phyloP scores from a whole-genome alignment of 2,329 filamentous ascomycete genomes.

The Penicillium sp. region DNA sequence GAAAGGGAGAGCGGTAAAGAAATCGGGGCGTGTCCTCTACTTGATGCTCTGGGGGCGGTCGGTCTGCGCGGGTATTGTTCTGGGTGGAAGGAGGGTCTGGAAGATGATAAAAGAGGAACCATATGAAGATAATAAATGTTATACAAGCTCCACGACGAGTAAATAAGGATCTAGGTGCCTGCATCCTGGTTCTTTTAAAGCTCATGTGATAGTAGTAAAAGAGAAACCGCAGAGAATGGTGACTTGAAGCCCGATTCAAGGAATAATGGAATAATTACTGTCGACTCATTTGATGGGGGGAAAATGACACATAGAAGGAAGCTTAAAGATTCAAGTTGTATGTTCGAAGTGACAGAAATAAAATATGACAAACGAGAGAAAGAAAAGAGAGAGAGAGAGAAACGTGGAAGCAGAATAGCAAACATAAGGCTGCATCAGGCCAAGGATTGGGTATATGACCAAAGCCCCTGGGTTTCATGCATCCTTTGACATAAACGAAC shows the following conservation, averaged over 20 bases:
- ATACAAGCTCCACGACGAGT: slow-evolving; percentile 34
- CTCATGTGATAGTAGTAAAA: not conserved
- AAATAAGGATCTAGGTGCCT: not conserved
- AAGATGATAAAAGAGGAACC: slow-evolving; percentile 4
- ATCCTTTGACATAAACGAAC: not conserved
- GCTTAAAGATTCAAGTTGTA: not conserved
- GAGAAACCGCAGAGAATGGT: not conserved
- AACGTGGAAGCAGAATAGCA: not conserved
- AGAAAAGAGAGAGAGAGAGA: not conserved
- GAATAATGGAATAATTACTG: not conserved
- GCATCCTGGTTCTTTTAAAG: not conserved
- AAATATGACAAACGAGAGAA: not conserved
- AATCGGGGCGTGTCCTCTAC: slow-evolving; percentile 5
- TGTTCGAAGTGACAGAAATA: not conserved
- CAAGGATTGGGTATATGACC: not conserved
- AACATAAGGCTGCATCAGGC: not conserved
- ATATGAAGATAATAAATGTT: not conserved
- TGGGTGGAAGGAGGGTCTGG: slow-evolving; percentile 1
- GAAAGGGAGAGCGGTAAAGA: not conserved
- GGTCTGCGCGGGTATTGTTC: slow-evolving; percentile 2
- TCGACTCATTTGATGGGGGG: not conserved
- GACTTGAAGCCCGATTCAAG: not conserved
- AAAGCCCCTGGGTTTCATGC: not conserved
- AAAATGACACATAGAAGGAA: not conserved
- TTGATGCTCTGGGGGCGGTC: slow-evolving; percentile 17